A percentile compares a stretch with the other conserved stretches of the same genome.
Evolutionary conservation across 2,329 filamentous ascomycete genomes (phyloP).

Genomic region (Amauroascus verrucosus): DNA sequence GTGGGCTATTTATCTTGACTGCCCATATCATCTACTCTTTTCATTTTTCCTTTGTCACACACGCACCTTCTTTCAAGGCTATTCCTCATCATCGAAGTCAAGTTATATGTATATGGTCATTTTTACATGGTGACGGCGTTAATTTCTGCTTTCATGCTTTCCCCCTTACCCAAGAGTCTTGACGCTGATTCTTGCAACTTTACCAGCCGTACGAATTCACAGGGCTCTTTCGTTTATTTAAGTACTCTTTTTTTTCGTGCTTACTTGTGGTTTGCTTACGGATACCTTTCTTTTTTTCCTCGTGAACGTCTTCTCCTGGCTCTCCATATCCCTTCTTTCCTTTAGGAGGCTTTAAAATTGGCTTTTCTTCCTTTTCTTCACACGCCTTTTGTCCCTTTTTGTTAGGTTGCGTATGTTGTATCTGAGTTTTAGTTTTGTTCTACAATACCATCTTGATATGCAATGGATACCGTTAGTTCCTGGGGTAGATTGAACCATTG

Average conservation of each 20-base stretch:
- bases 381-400: too few relatives aligned
- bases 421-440: neutral
- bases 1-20: neutral
- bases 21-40: neutral
- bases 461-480: too few relatives aligned
- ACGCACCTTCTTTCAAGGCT: neutral
- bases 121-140: neutral
- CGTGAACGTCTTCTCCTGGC: neutral
- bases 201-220: neutral
- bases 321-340: neutral
- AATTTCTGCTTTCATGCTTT: neutral
- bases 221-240: neutral
- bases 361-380: neutral
- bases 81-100: neutral
- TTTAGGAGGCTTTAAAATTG: neutral
- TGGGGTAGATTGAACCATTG: too few relatives aligned
- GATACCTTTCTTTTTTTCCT: slow-evolving; percentile 6
- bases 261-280: neutral
- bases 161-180: neutral
- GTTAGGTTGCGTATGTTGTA: too few relatives aligned
- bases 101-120: neutral
- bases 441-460: too few relatives aligned
- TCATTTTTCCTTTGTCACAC: neutral
- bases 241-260: neutral
- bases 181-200: neutral